Conservation (phyloP, 208 protist species). For the Histomonas meleagridis region DNA sequence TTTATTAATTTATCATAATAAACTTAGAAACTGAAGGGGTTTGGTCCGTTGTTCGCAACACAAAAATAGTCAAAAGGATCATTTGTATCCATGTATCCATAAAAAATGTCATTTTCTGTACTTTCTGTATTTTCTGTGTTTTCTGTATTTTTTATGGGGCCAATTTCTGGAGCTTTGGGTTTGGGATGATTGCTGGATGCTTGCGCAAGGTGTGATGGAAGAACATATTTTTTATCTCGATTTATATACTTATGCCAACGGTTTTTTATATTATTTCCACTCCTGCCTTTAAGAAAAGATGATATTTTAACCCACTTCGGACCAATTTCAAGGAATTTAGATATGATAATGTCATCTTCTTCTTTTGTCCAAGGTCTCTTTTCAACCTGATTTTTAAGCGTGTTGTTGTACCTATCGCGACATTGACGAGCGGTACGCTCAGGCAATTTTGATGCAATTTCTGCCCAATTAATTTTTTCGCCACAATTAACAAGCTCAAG, state of each 20-base stretch:
- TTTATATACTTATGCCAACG: constrained; percentile 2
- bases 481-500: not conserved
- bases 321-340: not conserved
- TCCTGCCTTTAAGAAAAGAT: not conserved
- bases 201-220: no score
- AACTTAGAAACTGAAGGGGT: no score
- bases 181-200: no score
- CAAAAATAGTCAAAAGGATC: no score
- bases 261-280: constrained; percentile 1
- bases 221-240: no score
- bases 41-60: no score
- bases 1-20: no score
- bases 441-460: not conserved
- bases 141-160: no score
- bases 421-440: not conserved
- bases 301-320: not conserved
- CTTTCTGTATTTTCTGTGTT: no score
- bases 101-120: no score
- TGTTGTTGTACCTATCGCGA: not conserved
- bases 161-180: no score
- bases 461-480: not conserved
- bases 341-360: not conserved
- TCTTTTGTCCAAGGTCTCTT: not conserved
- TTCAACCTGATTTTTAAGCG: not conserved
- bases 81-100: no score